Base-by-base conservation (phyloP, 192 early-diverging fungal species). In the Backusella tuberculispora region DNA sequence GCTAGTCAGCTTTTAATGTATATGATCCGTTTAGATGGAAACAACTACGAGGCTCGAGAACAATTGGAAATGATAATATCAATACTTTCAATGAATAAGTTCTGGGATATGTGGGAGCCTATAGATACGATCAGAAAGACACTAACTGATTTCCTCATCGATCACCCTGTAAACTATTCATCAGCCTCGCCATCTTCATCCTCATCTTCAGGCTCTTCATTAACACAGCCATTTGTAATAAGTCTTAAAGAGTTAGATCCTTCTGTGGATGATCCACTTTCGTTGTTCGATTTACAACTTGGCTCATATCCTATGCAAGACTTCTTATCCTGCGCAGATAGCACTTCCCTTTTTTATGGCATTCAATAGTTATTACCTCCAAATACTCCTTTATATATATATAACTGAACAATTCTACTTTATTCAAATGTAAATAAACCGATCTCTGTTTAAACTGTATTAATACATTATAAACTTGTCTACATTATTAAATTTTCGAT, bases 81-180 rank as follows among this genome's bases (percentile, higher is more conserved):
- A 19, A n/a, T 67, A n/a, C n/a, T 67, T 19, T 19, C 37, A 42
- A 41, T 21, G 19, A 38, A 67, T 10, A 43, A 6, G 0, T 21
- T 67, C n/a, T 67, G 66, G 66, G 14, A 41, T 24, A 41, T 13
- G 37, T 67, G 66, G 66, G 66, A 41, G 4, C 37, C 66, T 67
- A 38, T 41, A 21, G 41, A 67, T 24, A 10, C 41, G 41, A 43
- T 40, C 7, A 67, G 42, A 9, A 38, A 41, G 7, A 38, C 38
- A 4, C 40, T 67, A 10, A 19, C 6, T 42, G 66, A 67, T 12
- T 67, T 67, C 19, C 41, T 67, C n/a, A 2, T 19, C 9, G 10
- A 10, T 13, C 38, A 67, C n/a, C 40, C 19, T 43, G 10, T 60
- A 21, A 60, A 60, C 0, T 26, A 26, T 60, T 60, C 53, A 60